Evolutionary conservation across 345 rosid species (phyloP), one percentile per base, ranked within the genome.

Genomic region (Dovyalis caffra): DNA sequence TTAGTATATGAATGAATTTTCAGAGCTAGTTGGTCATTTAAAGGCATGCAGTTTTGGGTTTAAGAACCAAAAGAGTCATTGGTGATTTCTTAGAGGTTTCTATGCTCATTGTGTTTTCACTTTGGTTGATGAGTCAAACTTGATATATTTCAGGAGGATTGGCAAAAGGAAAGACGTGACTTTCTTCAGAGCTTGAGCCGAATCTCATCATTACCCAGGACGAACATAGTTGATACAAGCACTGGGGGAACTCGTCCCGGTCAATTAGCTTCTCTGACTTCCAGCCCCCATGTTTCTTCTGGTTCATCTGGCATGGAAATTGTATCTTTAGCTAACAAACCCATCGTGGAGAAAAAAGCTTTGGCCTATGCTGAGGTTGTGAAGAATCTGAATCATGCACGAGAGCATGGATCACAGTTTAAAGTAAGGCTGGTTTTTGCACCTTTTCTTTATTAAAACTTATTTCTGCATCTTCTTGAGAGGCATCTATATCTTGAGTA

Each of bases 181-280:
- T 95, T 95, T 83, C 94, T 93, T 75, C 98, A 88, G 85, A 95
- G 97, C 82, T 87, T 95, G 82, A 91, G 92, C 80, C 89, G 91
- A 68, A 90, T 95, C 84, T 89, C 99, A 77, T 82, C 91, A 74
- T 81, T 93, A 76, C 98, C 97, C 31, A 87, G 84, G 88, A 87
- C 90, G 31, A 93, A 93, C 78, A 51, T 82, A 73, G 49, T 64
- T 66, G 87, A 87, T 78, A 70, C 85, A 49, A 80, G 83, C 79
- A 74, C 56, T 66, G 76, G 76, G n/a, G 87, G 86, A 69, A 43
- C 80, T 70, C 91, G 34, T 81, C 73, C 86, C 47, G 89, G 89
- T 82, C 93, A 86, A 80, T 73, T 86, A 66, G 85, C 83, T 71
- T 85, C 91, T 25, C 68, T 83, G 74, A 82, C 84, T 81, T 88